These are phyloP conservation scores for Blastobotrys muscicola DNA, from an alignment of 805 yeast genomes.

Conservation along the genomic window DNA sequence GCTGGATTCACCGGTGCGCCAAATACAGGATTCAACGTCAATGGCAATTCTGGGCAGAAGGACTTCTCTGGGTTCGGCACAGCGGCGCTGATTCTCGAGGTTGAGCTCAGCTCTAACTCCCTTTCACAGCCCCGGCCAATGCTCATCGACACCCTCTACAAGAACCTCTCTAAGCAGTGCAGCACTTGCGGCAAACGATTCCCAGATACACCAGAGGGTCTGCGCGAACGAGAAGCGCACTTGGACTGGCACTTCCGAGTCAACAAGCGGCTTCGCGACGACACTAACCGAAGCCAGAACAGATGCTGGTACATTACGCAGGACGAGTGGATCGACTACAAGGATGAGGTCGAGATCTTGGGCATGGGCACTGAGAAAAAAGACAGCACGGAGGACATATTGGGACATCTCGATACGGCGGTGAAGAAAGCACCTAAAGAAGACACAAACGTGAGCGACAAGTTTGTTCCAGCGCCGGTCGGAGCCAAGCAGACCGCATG, in stretches of 20 bases:
- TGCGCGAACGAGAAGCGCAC: constrained; percentile 49
- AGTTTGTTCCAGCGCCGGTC: constrained; percentile 54
- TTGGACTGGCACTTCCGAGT: constrained; percentile 95
- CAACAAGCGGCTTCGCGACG: constrained; percentile 58
- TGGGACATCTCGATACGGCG: constrained; percentile 6
- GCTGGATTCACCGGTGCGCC: no score
- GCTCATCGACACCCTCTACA: constrained; percentile 37
- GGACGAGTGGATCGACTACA: constrained; percentile 62
- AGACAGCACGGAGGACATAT: constrained; percentile 6
- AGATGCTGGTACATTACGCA: constrained; percentile 76
- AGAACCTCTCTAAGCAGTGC: constrained; percentile 69
- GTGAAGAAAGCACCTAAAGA: constrained; percentile 10
- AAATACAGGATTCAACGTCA: not conserved
- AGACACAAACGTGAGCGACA: constrained; percentile 30
- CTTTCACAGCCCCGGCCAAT: constrained; percentile 25
- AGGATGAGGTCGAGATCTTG: constrained; percentile 50
- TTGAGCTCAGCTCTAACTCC: constrained; percentile 27
- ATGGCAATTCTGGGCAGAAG: not conserved
- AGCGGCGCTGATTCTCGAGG: constrained; percentile 4
- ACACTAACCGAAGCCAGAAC: constrained; percentile 41
- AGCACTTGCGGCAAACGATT: constrained; percentile 85
- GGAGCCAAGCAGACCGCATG: constrained; percentile 56
- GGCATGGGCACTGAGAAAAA: constrained; percentile 26
- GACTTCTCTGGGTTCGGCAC: not conserved
- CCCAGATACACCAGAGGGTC: constrained; percentile 48